phyloP scores from a whole-genome alignment of 495 filamentous ascomycete genomes.

The Rusavskia elegans region DNA sequence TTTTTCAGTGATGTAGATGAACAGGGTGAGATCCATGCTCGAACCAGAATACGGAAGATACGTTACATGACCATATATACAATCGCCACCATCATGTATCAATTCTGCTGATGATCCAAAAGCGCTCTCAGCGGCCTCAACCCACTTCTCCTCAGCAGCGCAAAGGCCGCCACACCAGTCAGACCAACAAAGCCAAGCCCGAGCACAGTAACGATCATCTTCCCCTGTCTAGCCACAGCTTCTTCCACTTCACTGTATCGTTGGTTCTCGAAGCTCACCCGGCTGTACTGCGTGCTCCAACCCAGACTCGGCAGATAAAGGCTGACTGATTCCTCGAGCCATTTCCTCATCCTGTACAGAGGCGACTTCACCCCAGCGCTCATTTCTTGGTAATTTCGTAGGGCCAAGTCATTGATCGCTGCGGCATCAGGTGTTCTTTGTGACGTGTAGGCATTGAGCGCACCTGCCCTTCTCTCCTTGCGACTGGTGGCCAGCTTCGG shows the following conservation, averaged over 20 bases:
- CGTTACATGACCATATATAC: too few relatives aligned
- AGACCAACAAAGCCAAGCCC: conserved; percentile 15
- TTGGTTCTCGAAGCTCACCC: conserved; percentile 85
- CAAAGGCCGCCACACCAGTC: background rate
- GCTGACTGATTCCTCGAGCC: conserved; percentile 67
- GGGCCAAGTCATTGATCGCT: conserved; percentile 83
- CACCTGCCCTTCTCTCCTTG: conserved; percentile 25
- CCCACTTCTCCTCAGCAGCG: background rate
- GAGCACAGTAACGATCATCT: conserved; percentile 30
- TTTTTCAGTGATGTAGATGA: too few relatives aligned
- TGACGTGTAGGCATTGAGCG: conserved; percentile 57
- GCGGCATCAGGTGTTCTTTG: conserved; percentile 62
- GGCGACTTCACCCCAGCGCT: conserved; percentile 60
- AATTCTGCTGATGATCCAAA: background rate
- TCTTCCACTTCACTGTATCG: conserved; percentile 69
- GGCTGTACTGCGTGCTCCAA: conserved; percentile 83
- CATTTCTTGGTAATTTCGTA: conserved; percentile 92
- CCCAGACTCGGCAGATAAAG: conserved; percentile 60
- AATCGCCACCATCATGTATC: background rate
- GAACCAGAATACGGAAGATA: too few relatives aligned
- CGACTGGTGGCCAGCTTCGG: conserved; percentile 18
- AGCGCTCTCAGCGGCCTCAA: background rate
- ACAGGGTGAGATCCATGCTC: too few relatives aligned
- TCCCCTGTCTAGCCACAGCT: conserved; percentile 51
- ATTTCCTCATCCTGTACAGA: conserved; percentile 64